Conservation (phyloP, 1,139 yeast genomes). For the Ogataea hybrid region DNA sequence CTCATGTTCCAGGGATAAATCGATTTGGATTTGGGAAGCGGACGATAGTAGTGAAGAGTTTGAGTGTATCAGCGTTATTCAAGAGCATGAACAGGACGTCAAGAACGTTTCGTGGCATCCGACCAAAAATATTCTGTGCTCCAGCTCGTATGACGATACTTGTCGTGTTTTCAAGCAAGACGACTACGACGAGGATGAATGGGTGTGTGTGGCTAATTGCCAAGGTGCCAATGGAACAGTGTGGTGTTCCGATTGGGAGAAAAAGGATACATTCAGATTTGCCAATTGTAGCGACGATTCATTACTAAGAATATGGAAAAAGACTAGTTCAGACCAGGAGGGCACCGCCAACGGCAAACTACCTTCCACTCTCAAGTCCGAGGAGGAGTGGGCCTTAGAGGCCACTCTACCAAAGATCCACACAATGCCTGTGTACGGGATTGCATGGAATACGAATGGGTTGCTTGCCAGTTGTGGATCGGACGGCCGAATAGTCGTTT, state of each 20-base stretch:
- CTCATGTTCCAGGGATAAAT: constrained; percentile 92
- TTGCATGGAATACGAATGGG: constrained; percentile 73
- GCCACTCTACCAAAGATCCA: constrained; percentile 64
- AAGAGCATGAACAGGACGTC: constrained; percentile 94
- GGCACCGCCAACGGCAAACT: constrained; percentile 25
- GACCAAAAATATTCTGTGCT: constrained; percentile 61
- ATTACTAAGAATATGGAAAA: constrained; percentile 70
- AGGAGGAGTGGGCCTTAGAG: constrained; percentile 79
- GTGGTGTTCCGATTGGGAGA: constrained; percentile 83
- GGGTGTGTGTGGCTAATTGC: constrained; percentile 86
- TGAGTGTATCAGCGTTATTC: constrained; percentile 89
- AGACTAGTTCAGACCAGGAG: constrained; percentile 26
- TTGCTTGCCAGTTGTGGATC: constrained; percentile 82
- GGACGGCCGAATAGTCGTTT: constrained; percentile 77
- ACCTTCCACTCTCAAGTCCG: constrained; percentile 62
- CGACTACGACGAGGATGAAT: constrained; percentile 72
- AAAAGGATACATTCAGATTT: constrained; percentile 41
- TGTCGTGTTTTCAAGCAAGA: constrained; percentile 81
- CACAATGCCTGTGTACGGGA: constrained; percentile 74
- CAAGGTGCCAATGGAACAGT: constrained; percentile 89
- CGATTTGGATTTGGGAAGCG: constrained; percentile 98
- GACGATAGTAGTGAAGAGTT: constrained; percentile 93
- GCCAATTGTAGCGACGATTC: constrained; percentile 84
- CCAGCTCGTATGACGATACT: constrained; percentile 93
- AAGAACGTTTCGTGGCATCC: constrained; percentile 92